phyloP scores from a whole-genome alignment of 768 basidiomycete species.

The button mushroom (Agaricus bisporus) region DNA sequence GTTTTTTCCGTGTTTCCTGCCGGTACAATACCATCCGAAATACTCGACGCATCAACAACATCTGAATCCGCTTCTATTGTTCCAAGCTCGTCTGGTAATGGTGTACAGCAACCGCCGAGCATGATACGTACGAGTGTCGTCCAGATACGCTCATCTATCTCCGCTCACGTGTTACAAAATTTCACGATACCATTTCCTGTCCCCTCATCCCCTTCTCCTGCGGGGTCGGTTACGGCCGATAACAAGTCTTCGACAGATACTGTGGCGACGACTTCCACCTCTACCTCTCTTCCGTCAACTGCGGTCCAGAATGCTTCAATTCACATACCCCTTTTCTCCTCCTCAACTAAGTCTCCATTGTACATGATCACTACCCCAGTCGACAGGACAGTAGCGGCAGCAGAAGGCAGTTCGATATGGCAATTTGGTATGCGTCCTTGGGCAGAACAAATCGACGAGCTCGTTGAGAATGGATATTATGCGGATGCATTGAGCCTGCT shows the following conservation, averaged over 20 bases:
- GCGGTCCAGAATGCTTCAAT: slow-evolving; percentile 37
- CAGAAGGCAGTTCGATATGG: slow-evolving; percentile 81
- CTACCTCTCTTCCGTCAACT: slow-evolving; percentile 12
- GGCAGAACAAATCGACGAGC: slow-evolving; percentile 80
- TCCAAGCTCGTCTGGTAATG: slow-evolving; percentile 5
- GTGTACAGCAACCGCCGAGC: slow-evolving; percentile 23
- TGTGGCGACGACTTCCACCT: slow-evolving; percentile 18
- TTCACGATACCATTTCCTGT: slow-evolving; percentile 55
- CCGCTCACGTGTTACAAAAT: slow-evolving; percentile 51
- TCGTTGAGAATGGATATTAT: slow-evolving; percentile 63
- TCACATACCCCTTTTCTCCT: slow-evolving; percentile 58
- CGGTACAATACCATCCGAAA: slow-evolving; percentile 41
- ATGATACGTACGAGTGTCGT: slow-evolving; percentile 53
- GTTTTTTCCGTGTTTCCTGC: slow-evolving; percentile 70
- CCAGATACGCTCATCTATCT: slow-evolving; percentile 68
- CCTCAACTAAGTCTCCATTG: slow-evolving; percentile 44
- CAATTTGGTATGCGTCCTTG: slow-evolving; percentile 63
- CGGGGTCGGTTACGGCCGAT: neutral
- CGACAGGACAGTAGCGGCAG: slow-evolving; percentile 57
- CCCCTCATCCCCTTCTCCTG: neutral
- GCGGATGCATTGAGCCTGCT: slow-evolving; percentile 76
- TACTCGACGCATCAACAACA: slow-evolving; percentile 16
- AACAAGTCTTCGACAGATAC: slow-evolving; percentile 20
- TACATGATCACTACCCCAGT: slow-evolving; percentile 69
- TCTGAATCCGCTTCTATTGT: neutral